These are phyloP conservation scores for Penicillium sp. DNA, from an alignment of 2,329 filamentous ascomycete species.

Conservation along the genomic window DNA sequence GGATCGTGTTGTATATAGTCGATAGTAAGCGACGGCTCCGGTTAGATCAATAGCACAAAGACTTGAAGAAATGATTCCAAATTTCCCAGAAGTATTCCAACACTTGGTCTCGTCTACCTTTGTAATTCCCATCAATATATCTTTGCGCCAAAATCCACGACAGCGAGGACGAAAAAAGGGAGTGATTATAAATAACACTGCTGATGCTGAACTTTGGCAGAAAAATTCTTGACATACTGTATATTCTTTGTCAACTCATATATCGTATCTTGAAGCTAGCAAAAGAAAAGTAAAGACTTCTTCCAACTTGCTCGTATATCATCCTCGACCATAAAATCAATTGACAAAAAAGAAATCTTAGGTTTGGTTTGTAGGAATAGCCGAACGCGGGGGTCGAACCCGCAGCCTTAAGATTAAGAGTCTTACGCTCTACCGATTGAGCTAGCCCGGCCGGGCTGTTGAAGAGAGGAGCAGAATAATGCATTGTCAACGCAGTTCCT, in stretches of 20 bases:
- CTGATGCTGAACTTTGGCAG: too few relatives aligned
- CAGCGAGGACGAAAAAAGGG: too few relatives aligned
- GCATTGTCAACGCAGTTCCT: rapidly evolving
- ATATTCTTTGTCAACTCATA: too few relatives aligned
- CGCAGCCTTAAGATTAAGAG: conserved; percentile 50
- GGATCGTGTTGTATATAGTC: conserved; percentile 4
- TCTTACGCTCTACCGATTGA: conserved; percentile 53
- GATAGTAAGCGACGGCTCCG: background rate
- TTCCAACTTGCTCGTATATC: too few relatives aligned
- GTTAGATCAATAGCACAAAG: background rate
- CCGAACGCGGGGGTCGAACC: conserved; percentile 46
- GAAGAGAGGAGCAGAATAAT: background rate
- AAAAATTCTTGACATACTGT: too few relatives aligned
- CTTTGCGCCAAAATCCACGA: too few relatives aligned
- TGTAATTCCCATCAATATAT: too few relatives aligned
- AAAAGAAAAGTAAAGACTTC: background rate
- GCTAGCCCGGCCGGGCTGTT: conserved; percentile 43
- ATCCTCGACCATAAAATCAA: too few relatives aligned
- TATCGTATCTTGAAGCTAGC: background rate
- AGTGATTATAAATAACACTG: too few relatives aligned
- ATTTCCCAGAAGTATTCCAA: too few relatives aligned
- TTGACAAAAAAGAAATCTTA: conserved; percentile 11
- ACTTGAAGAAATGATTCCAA: too few relatives aligned
- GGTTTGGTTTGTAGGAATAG: conserved; percentile 32
- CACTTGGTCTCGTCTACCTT: too few relatives aligned